Base-by-base conservation (phyloP, 208 protist genomes). In the Wallacemonas sp. region DNA sequence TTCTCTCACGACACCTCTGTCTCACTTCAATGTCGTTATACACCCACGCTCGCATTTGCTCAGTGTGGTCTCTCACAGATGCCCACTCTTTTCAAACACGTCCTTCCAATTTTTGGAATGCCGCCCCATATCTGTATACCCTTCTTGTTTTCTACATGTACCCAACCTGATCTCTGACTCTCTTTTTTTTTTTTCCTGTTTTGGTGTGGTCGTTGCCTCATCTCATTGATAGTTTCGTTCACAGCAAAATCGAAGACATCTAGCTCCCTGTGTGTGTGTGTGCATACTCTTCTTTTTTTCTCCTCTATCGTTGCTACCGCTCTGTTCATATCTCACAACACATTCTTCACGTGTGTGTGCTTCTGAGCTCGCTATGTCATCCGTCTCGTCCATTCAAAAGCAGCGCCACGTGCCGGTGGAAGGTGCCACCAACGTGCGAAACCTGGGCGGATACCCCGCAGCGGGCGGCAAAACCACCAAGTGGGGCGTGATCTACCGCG, bases 401-500 rank as follows among this genome's bases (percentile, higher is more conserved):
- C 45, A 71, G 34, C 59, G 79, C 2, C 70, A 68, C 41, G 51
- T 85, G 0, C 38, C 5, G n/a, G 41, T 78, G n/a, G 59, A 66
- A 15, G 79, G 79, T 5, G 64, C 71, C 1, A 75, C 54, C 26
- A 85, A 85, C 62, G 53, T 85, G 21, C 73, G 79, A 15, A 75
- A 81, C 62, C 47, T 81, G 12, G 79, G 79, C 49, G 75, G 79
- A 62, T 81, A 81, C 62, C 45, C 45, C 28, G 65, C 74, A 1
- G 46, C 17, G 2, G 59, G 66, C 33, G 68, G 75, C 41, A 76
- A 75, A 42, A 65, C 39, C 1, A 70, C 55, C 17, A 77, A 75
- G 70, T 75, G 74, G 75, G 75, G 79, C 22, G 63, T 77, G 4
- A 19, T 78, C 47, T 80, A 81, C 59, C 75, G 79, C 61, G 54